Evolutionary conservation across 108 stramenopile genomes (phyloP), one percentile per base, ranked within the genome.

Genomic region (Pinguiococcus pyrenoidosus): DNA sequence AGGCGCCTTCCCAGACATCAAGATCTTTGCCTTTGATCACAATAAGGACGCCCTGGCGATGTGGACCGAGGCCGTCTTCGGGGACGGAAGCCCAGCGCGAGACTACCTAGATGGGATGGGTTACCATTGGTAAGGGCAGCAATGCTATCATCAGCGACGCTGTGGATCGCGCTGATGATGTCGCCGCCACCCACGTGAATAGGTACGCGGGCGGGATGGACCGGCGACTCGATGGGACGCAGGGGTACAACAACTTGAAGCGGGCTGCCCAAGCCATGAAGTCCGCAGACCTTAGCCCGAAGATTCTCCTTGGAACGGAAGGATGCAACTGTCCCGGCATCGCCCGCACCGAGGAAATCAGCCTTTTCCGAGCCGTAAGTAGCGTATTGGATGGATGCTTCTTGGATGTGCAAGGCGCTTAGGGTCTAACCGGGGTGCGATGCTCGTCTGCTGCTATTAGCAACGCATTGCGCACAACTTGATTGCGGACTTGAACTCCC

Each of bases 21-120:
- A 83, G 47, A 59, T 93, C 28, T 51, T 93, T 17, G 75, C 82
- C 12, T 93, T 88, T 71, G 92, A 93, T 66, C 92, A 93, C 68
- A 93, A 93, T 68, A 90, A 88, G 62, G 92, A 93, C 60, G 88
- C 90, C 57, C 61, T 81, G 18, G 62, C 69, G 41, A 61, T 68
- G 1, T 90, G 87, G 87, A 36, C 59, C 17, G 2, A 59, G 8
- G 41, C 29, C 12, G 49, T 72, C 20, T 32, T 64, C 35, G 12
- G 25, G 18, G 63, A 69, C 54, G 67, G 59, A 0, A 68, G 51
- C 14, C 17, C 41, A 2, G 25, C 76, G 16, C 51, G n/a, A n/a
- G n/a, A 84, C 34, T 90, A 86, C 51, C 53, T 94, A 29, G 63
- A 79, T 42, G 92, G 92, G 24, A 87, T 84, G 25, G 92, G 84